Base-by-base conservation (phyloP, 163 green algal species). In the Coccomyxa subellipsoidea region DNA sequence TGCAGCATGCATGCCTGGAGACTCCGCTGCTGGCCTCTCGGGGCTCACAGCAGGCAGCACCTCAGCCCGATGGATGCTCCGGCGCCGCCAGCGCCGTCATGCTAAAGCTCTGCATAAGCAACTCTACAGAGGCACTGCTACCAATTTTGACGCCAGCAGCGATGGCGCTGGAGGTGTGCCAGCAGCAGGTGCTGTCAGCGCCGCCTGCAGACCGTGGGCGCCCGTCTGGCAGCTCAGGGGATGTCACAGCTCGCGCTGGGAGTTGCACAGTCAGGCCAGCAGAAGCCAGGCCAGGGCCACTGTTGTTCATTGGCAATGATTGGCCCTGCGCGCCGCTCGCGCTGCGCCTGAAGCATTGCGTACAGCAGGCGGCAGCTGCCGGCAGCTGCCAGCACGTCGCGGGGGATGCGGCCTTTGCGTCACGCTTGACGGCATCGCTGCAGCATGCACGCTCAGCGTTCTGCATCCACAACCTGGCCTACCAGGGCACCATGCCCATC, bases 401-500 rank as follows among this genome's bases (percentile, higher is more conserved):
- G 40, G 10, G 80, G 21, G 23, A 31, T 39, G 32, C 31, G 8
- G 71, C 71, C 0, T 77, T 77, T 36, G 31, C 10, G 1, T 34
- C 71, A 9, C 31, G 15, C n/a, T 31, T 77, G 76, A 4, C 4
- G 27, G 40, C 76, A 15, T 38, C 36, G 36, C 66, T 73, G 66
- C 66, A 35, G 29, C 29, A 77, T 37, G 82, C 83, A 15, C 54
- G 47, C 0, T 35, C 79, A 5, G 87, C 83, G 10, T 91, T 92
- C 80, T 95, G 91, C 83, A 91, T 98, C 23, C 96, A 99, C 91
- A 99, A 99, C 89, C 89, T 96, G 38, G 95, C 94, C 0, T 98
- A 97, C 89, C 94, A 99, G 85, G 95, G 95, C 40, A 76, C 85
- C 31, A 95, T 96, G 35, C 23, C 82, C 69, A 75, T 84, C 32